phyloP scores from a whole-genome alignment of 306 rosid species.

The Astragalus glycyphyllos region DNA sequence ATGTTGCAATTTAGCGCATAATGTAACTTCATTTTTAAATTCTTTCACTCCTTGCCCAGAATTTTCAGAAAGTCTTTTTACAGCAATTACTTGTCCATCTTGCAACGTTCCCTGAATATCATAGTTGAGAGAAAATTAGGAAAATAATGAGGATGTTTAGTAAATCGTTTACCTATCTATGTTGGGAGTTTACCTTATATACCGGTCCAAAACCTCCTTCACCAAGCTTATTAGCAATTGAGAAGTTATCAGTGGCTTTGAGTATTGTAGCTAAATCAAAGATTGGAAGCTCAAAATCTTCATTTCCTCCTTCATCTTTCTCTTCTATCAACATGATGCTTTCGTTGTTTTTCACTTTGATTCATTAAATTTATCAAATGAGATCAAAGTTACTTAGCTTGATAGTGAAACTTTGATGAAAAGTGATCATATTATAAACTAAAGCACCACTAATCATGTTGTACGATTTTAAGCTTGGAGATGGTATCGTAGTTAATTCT shows the following conservation, averaged over 20 bases:
- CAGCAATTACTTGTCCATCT: conserved; percentile 35
- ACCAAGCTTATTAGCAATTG: conserved; percentile 51
- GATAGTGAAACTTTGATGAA: background rate
- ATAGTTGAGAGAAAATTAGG: background rate
- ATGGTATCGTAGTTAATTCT: no score
- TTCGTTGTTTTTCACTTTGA: background rate
- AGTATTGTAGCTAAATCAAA: conserved; percentile 1
- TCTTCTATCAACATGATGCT: background rate
- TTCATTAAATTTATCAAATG: background rate
- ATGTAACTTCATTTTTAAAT: no score
- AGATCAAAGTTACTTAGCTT: background rate
- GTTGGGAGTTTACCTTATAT: conserved; percentile 40
- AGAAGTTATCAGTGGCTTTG: conserved; percentile 57
- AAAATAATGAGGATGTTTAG: background rate
- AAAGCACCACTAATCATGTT: no score
- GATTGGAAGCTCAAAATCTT: conserved; percentile 56
- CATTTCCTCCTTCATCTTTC: background rate
- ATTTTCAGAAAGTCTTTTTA: conserved; percentile 13
- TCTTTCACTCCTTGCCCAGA: no score
- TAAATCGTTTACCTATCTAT: no score
- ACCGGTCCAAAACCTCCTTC: conserved; percentile 42
- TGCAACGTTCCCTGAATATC: background rate
- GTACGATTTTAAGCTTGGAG: no score
- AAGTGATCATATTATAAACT: no score
- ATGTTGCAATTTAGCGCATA: no score